phyloP scores from a whole-genome alignment of 192 early-diverging fungal species.

The Gaertneriomyces semiglobifer region DNA sequence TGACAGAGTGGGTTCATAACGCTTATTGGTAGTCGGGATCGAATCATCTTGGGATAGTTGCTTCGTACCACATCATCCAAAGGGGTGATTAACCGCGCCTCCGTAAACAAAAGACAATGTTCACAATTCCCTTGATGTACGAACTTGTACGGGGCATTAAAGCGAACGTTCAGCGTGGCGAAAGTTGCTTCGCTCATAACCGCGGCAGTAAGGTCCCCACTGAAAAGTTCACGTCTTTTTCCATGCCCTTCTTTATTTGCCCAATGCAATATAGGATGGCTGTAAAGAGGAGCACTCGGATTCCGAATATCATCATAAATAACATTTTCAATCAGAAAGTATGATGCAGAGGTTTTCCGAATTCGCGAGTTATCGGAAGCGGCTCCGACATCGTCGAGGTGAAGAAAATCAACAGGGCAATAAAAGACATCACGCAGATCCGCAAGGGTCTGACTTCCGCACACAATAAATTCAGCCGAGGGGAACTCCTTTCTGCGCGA shows the following conservation, averaged over 20 bases:
- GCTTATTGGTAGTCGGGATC: too few relatives aligned
- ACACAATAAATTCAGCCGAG: slow-evolving; percentile 26
- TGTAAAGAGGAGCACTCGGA: slow-evolving; percentile 61
- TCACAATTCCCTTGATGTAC: slow-evolving; percentile 78
- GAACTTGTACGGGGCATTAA: slow-evolving; percentile 67
- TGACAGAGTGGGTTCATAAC: background rate
- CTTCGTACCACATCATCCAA: background rate
- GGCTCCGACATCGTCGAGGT: slow-evolving; percentile 33
- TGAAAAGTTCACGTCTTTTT: too few relatives aligned
- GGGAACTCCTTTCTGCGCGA: background rate
- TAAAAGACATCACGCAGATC: slow-evolving; percentile 68
- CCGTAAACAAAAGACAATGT: slow-evolving; percentile 67
- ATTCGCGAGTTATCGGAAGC: slow-evolving; percentile 43
- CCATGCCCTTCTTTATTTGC: too few relatives aligned
- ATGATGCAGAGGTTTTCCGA: slow-evolving; percentile 60
- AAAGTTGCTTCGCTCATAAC: slow-evolving; percentile 59
- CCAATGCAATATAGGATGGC: slow-evolving; percentile 16
- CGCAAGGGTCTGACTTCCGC: slow-evolving; percentile 66
- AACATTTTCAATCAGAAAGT: slow-evolving; percentile 71
- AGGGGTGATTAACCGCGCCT: slow-evolving; percentile 54
- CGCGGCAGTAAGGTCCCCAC: too few relatives aligned
- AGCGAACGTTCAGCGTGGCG: slow-evolving; percentile 58
- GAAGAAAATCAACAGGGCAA: slow-evolving; percentile 64
- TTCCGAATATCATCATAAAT: slow-evolving; percentile 72
- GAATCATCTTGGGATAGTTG: background rate